Evolutionary conservation across 345 rosid genomes (phyloP).

Genomic region (Passiflora organensis): DNA sequence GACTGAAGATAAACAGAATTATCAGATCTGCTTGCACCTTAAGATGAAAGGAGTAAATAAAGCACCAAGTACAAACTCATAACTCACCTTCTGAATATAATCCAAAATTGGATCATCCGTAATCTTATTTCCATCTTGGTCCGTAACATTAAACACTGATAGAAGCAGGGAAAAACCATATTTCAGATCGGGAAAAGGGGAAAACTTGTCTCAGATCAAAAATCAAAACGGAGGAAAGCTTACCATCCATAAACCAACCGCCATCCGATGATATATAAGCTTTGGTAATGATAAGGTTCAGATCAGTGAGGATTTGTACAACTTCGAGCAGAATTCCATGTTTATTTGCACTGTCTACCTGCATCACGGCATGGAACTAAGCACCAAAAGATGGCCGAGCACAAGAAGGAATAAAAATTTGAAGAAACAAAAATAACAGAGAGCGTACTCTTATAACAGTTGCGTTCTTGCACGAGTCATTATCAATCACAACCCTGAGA

Average conservation of each 20-base stretch:
- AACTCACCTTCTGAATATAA: conserved; percentile 65
- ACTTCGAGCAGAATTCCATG: conserved; percentile 94
- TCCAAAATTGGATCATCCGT: conserved; percentile 67
- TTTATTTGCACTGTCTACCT: conserved; percentile 95
- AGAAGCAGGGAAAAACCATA: background rate
- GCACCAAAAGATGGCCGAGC: conserved; percentile 3
- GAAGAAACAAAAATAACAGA: conserved; percentile 4
- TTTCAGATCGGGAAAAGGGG: background rate
- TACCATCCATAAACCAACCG: conserved; percentile 99
- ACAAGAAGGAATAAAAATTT: background rate
- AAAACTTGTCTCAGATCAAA: background rate
- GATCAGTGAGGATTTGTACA: conserved; percentile 91
- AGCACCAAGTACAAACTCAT: conserved; percentile 1
- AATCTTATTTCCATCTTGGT: conserved; percentile 83
- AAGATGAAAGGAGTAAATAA: background rate
- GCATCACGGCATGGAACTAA: conserved; percentile 17
- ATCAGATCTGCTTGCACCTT: conserved; percentile 10
- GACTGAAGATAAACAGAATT: conserved; percentile 43
- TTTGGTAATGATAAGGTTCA: conserved; percentile 70
- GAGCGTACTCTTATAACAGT: conserved; percentile 72
- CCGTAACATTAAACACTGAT: conserved; percentile 84
- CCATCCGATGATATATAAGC: conserved; percentile 97
- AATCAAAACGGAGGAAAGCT: background rate
- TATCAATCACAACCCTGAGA: conserved; percentile 92
- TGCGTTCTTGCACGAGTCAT: conserved; percentile 79